Evolutionary conservation across 2,329 filamentous ascomycete species (phyloP).

Genomic region (Curvularia sp.): DNA sequence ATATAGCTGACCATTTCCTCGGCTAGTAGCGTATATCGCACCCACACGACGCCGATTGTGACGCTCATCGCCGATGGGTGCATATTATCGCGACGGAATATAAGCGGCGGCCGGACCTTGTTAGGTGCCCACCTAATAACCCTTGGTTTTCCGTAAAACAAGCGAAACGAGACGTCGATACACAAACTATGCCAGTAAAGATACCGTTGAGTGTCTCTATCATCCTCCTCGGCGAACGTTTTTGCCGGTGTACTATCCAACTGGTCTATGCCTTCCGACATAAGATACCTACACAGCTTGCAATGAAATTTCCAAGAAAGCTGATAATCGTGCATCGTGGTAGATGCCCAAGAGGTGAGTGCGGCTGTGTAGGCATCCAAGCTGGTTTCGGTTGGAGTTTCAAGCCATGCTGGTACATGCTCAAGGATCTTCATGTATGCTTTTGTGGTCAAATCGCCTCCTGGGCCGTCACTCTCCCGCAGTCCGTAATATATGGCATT

Average conservation of each 20-base stretch:
- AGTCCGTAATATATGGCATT: slow-evolving; percentile 39
- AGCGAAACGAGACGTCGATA: slow-evolving; percentile 35
- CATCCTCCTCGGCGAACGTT: slow-evolving; percentile 33
- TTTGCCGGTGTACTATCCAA: slow-evolving; percentile 30
- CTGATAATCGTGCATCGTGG: slow-evolving; percentile 39
- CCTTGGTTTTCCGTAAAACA: slow-evolving; percentile 39
- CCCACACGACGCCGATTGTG: slow-evolving; percentile 30
- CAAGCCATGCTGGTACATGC: slow-evolving; percentile 38
- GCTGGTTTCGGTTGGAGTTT: slow-evolving; percentile 16
- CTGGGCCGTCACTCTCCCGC: slow-evolving; percentile 24
- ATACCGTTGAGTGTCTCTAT: slow-evolving; percentile 23
- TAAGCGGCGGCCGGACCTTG: slow-evolving; percentile 29
- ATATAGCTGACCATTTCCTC: slow-evolving; percentile 30
- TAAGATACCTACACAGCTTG: slow-evolving; percentile 36
- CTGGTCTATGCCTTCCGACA: slow-evolving; percentile 27
- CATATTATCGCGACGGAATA: slow-evolving; percentile 28
- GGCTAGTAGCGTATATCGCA: slow-evolving; percentile 30
- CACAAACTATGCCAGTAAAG: slow-evolving; percentile 37
- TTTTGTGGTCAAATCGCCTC: slow-evolving; percentile 20
- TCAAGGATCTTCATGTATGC: slow-evolving; percentile 40
- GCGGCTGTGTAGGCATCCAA: slow-evolving; percentile 34
- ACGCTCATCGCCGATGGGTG: slow-evolving; percentile 25
- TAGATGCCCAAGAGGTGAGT: slow-evolving; percentile 33
- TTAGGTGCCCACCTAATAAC: slow-evolving; percentile 28
- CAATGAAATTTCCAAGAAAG: slow-evolving; percentile 41